Conservation (phyloP, 2,329 filamentous ascomycete genomes). For the Cryphonectria parasitica region DNA sequence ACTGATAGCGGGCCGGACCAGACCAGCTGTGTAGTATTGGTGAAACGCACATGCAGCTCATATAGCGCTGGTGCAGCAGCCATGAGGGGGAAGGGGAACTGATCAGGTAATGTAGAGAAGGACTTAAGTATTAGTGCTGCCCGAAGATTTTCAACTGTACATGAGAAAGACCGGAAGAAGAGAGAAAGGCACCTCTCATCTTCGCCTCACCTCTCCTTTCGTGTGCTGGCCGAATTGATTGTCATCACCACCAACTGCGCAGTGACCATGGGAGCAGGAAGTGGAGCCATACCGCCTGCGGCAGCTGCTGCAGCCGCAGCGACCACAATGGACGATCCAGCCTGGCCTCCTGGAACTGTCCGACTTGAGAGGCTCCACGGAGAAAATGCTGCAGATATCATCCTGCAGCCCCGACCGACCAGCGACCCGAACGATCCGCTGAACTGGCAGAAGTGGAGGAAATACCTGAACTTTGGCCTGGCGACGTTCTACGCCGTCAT, state of each 20-base stretch:
- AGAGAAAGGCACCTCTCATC: background rate
- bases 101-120: background rate
- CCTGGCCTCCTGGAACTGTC: slow-evolving; percentile 29
- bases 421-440: slow-evolving; percentile 28
- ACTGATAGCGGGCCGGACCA: slow-evolving; percentile 3
- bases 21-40: background rate
- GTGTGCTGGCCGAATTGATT: background rate
- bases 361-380: slow-evolving; percentile 24
- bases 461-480: slow-evolving; percentile 29
- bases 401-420: slow-evolving; percentile 27
- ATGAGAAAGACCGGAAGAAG: background rate
- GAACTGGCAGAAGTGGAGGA: slow-evolving; percentile 29
- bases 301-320: background rate
- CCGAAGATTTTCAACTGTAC: background rate
- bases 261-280: slow-evolving; percentile 7
- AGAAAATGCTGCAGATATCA: slow-evolving; percentile 22
- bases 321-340: slow-evolving; percentile 18
- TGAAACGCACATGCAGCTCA: background rate
- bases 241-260: background rate
- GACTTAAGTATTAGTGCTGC: background rate
- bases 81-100: background rate
- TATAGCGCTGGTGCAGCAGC: background rate
- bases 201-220: background rate
- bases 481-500: slow-evolving; percentile 29
- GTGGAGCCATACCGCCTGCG: background rate